These are phyloP conservation scores for Rhodamnia rubescens DNA, from an alignment of 345 rosid species.

Conservation along the genomic window DNA sequence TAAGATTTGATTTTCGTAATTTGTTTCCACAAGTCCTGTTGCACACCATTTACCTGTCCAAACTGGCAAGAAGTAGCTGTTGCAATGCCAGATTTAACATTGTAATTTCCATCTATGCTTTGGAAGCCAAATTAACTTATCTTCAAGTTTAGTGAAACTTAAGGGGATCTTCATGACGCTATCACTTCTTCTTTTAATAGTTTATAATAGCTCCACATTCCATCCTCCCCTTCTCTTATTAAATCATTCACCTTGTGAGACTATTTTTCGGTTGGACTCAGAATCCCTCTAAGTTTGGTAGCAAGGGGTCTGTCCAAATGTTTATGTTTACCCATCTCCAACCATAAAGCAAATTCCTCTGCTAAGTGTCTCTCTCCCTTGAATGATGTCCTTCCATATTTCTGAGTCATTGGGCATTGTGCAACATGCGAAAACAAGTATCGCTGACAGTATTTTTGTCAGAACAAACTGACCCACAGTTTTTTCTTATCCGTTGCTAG, in stretches of 20 bases:
- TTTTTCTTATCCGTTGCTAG: neutral
- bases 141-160: neutral
- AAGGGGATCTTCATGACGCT: neutral
- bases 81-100: neutral
- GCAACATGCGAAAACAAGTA: neutral
- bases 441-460: neutral
- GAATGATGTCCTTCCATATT: neutral
- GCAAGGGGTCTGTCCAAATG: neutral
- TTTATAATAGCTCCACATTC: neutral
- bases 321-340: neutral
- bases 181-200: neutral
- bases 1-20: neutral
- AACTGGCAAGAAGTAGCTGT: neutral
- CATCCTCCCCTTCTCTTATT: neutral
- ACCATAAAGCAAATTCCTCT: neutral
- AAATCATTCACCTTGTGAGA: neutral
- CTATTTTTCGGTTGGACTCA: neutral
- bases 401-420: neutral
- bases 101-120: neutral
- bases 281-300: neutral
- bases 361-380: neutral
- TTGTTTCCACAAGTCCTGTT: neutral
- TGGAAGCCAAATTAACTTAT: neutral
- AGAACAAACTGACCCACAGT: neutral
- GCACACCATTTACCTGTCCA: neutral